Base-by-base conservation (phyloP, 1,284 basidiomycete genomes). In the Papiliotrema fonsecae region DNA sequence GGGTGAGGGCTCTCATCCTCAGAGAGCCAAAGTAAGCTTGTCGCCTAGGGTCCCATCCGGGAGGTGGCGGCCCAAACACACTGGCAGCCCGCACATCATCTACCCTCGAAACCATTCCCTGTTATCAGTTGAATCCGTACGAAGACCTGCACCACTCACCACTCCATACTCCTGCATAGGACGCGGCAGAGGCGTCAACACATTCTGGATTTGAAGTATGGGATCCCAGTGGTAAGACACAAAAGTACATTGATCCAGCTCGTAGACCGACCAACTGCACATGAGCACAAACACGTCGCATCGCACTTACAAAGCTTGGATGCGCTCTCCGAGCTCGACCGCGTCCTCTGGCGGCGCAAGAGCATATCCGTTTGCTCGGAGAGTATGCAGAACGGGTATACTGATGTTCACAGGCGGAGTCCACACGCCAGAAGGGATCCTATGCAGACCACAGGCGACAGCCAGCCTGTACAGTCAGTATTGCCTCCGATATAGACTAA, bases 201-300 rank as follows among this genome's bases (percentile, higher is more conserved):
- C 57, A 32, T 61, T 56, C 19, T 63, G 52, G 24, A 54, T 47
- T 1, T 55, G 52, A 14, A 69, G 56, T 3, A 53, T 55, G 13
- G 64, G 50, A 38, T 63, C 60, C 62, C 60, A 69, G 7, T 58
- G 50, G 43, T 60, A 62, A 0, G 62, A 61, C 6, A 63, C 57
- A 1, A 64, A 52, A 0, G 63, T 60, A 34, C 60, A 64, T 13
- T 57, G 47, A 36, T 69, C 66, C 7, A 61, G 40, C 30, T 60
- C 58, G 45, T 59, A 66, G 16, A 66, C 60, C 9, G 56, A 52
- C 66, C 66, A 69, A 55, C 61, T 65, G 40, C 6, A 42, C 24
- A 21, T 42, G 19, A 26, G 7, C 19, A 35, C 27, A 19, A 47
- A 19, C n/a, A n/a, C n/a, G n/a, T n/a, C n/a, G n/a, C n/a, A n/a